Percentiles rank a stretch among this genome's conserved stretches.
phyloP scores from a whole-genome alignment of 176 grass and related monocot genomes.

The Luzula sylvatica region DNA sequence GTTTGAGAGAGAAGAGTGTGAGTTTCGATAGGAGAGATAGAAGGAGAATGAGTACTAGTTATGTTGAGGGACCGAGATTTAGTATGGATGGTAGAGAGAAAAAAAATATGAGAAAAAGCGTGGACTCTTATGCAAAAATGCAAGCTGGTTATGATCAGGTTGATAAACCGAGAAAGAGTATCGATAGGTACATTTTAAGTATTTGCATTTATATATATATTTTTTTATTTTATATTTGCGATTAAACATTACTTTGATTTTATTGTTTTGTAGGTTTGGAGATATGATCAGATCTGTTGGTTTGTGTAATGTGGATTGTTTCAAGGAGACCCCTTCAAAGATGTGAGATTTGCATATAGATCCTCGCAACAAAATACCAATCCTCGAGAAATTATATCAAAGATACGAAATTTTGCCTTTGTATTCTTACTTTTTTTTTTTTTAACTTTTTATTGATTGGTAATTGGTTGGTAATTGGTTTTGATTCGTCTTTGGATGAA shows the following conservation, averaged over 20 bases:
- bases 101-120: slow-evolving; percentile 63
- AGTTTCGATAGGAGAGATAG: slow-evolving; percentile 34
- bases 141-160: slow-evolving; percentile 26
- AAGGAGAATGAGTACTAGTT: slow-evolving; percentile 39
- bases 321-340: slow-evolving; percentile 51
- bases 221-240: not conserved
- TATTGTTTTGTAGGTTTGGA: slow-evolving; percentile 44
- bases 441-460: not conserved
- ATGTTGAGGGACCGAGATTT: slow-evolving; percentile 38
- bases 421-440: slow-evolving; percentile 13
- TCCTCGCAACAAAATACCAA: slow-evolving; percentile 8
- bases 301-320: slow-evolving; percentile 75
- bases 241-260: slow-evolving; percentile 8
- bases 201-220: slow-evolving; percentile 12
- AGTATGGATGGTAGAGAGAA: slow-evolving; percentile 38
- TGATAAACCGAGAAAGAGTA: slow-evolving; percentile 89
- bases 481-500: too few relatives aligned
- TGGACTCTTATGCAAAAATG: slow-evolving; percentile 32
- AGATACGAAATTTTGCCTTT: slow-evolving; percentile 2
- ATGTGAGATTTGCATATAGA: slow-evolving; percentile 19
- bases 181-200: slow-evolving; percentile 77
- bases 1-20: slow-evolving; percentile 26
- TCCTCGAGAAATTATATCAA: too few relatives aligned
- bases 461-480: too few relatives aligned
- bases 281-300: slow-evolving; percentile 80